Base-by-base conservation (phyloP, 192 early-diverging fungal genomes). In the Backusella parvicylindrica region DNA sequence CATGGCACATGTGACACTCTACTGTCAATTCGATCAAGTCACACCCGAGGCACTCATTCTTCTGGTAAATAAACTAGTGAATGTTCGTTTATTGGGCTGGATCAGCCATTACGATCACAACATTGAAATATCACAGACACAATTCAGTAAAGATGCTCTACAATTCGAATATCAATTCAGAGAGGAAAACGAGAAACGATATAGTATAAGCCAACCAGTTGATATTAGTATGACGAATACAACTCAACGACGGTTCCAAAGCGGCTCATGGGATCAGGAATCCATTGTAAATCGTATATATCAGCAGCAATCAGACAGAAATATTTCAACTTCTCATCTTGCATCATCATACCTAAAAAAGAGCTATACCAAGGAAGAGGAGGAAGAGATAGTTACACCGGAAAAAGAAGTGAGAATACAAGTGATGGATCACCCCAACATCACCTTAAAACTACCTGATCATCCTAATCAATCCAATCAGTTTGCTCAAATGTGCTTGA, bases 401-500 rank as follows among this genome's bases (percentile, higher is more conserved):
- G 36, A 33, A 2, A 36, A 68, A 12, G 68, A 70, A 43, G n/a
- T 70, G 40, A 21, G 68, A 38, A 70, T 70, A 13, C 37, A 47
- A 47, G 21, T 70, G 9, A 28, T 30, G 26, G 8, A 47, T 6
- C 21, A 41, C 23, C 68, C 68, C 5, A n/a, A 43, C 6, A 16
- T 70, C 15, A 41, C n/a, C 11, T 5, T 70, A 21, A 38, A 11
- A 16, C 31, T 70, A 32, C 68, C 40, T 13, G 28, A 47, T 13
- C 8, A 70, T 18, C 26, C 23, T 28, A 4, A 41, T 15, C 15
- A 41, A 41, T 47, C 40, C 33, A 32, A 70, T 13, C 38, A 28
- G 18, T 70, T 47, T 43, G 40, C 68, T 70, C 68, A 70, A 70
- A 26, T 70, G 37, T 70, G 68, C 13, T 16, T 70, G 6, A 37